A percentile compares a stretch with the other conserved stretches of the same genome.
Conservation (phyloP, 2,329 filamentous ascomycete genomes). For the Penicillium sp. region DNA sequence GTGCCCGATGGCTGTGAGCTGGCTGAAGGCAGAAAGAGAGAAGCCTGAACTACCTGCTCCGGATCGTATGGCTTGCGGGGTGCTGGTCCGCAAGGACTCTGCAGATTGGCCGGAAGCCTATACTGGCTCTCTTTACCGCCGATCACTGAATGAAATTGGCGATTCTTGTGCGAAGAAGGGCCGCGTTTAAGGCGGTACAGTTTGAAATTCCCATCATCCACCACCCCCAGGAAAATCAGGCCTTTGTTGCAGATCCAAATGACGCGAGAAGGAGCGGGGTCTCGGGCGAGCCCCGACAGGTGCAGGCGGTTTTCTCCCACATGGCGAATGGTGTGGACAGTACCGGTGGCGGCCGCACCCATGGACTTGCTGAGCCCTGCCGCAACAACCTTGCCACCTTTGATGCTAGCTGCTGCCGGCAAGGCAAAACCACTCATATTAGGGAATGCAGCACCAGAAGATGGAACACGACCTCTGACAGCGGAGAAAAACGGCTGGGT, state of each 20-base stretch:
- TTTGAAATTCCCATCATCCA: constrained; percentile 47
- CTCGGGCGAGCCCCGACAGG: constrained; percentile 40
- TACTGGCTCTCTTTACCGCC: constrained; percentile 63
- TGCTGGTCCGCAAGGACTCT: constrained; percentile 56
- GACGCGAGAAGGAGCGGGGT: constrained; percentile 43
- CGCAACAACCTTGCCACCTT: constrained; percentile 48
- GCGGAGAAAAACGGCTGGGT: constrained; percentile 64
- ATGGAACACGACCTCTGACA: constrained; percentile 55
- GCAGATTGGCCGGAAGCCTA: constrained; percentile 61
- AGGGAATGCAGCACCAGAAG: constrained; percentile 44
- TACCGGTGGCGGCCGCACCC: constrained; percentile 49
- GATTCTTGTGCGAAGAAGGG: constrained; percentile 53
- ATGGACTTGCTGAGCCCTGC: constrained; percentile 52
- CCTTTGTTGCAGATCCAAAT: constrained; percentile 47
- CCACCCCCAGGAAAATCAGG: constrained; percentile 43
- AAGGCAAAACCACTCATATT: constrained; percentile 45
- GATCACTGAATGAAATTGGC: constrained; percentile 53
- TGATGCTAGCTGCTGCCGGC: constrained; percentile 47
- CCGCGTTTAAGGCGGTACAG: constrained; percentile 44
- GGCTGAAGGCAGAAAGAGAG: constrained; percentile 42
- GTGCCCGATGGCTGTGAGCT: constrained; percentile 44
- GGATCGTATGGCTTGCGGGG: constrained; percentile 57
- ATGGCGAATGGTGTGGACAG: constrained; percentile 48
- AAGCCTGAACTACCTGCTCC: constrained; percentile 33
- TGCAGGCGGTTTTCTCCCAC: constrained; percentile 50